Evolutionary conservation across 495 filamentous ascomycete genomes (phyloP).

Genomic region (Aspergillus sclerotioniger): DNA sequence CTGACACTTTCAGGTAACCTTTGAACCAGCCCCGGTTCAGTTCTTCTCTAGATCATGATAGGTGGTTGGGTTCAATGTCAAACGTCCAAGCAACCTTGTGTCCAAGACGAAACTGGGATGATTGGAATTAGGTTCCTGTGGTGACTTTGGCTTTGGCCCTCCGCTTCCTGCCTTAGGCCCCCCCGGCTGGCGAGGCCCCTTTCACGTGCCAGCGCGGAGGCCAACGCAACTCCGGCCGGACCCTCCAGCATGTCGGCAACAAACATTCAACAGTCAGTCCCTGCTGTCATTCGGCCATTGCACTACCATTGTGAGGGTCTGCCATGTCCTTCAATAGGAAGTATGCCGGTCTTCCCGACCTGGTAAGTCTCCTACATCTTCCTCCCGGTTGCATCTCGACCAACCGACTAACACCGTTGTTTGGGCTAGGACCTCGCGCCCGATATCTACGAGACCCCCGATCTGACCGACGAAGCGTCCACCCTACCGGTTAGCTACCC

Average conservation of each 20-base stretch:
- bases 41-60: no score
- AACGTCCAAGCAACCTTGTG: no score
- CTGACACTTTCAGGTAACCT: neutral
- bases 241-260: constrained; percentile 9
- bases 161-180: no score
- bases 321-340: constrained; percentile 59
- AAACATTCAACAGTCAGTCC: constrained; percentile 7
- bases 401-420: constrained; percentile 15
- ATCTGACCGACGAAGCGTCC: constrained; percentile 81
- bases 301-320: neutral
- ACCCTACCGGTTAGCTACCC: constrained; percentile 64
- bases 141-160: no score
- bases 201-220: neutral
- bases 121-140: no score
- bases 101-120: no score
- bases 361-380: constrained; percentile 52
- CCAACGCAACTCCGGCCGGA: neutral
- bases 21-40: neutral
- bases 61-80: no score
- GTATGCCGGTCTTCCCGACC: constrained; percentile 81
- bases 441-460: constrained; percentile 94
- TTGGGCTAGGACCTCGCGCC: constrained; percentile 72
- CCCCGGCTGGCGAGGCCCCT: no score
- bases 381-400: neutral
- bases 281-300: constrained; percentile 3